Evolutionary conservation across 192 early-diverging fungal genomes (phyloP), one percentile per base, ranked within the genome.

Genomic region (Chytriomyces sp.): DNA sequence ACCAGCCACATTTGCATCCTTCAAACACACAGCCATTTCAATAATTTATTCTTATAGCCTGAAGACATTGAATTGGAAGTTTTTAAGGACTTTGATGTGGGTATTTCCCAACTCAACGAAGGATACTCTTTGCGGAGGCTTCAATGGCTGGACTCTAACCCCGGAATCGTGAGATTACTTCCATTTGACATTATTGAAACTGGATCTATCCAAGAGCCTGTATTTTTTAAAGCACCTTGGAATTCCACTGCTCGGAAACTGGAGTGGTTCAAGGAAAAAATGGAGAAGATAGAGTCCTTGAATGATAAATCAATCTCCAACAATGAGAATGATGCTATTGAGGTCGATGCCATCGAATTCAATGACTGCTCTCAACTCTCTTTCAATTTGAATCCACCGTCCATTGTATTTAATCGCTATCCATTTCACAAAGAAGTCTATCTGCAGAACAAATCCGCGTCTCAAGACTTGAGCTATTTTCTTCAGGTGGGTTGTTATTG

Each of bases 401-500:
- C 66, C 28, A 41, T 85, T 5, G 70, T 75, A 12, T 79, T 82
- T 62, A 82, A 78, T 39, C 74, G 78, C 14, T 76, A 71, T 39
- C 83, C 83, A 2, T 78, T 79, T 60, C 28, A 53, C 0, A 73
- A 73, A 38, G 77, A 78, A 3, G 39, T 83, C 12, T 85, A 69
- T 56, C 36, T 85, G 3, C 76, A 85, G 40, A 85, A 85, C 44
- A 80, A 78, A 58, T 81, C 83, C 5, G 36, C 77, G 28, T 65
- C 71, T 0, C 34, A 74, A 3, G 77, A 80, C 53, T 38, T 75
- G 8, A 2, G 25, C 12, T 85, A 81, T 70, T 75, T 60, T 38
- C 28, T 84, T 12, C 82, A 82, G 52, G 73, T 74, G 32, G n/a
- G 41, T n/a, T 41, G 19, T 44, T 44, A 7, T 7, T 19, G 41